Evolutionary conservation across 495 filamentous ascomycete species (phyloP).

Genomic region (Cetradonia linearis): DNA sequence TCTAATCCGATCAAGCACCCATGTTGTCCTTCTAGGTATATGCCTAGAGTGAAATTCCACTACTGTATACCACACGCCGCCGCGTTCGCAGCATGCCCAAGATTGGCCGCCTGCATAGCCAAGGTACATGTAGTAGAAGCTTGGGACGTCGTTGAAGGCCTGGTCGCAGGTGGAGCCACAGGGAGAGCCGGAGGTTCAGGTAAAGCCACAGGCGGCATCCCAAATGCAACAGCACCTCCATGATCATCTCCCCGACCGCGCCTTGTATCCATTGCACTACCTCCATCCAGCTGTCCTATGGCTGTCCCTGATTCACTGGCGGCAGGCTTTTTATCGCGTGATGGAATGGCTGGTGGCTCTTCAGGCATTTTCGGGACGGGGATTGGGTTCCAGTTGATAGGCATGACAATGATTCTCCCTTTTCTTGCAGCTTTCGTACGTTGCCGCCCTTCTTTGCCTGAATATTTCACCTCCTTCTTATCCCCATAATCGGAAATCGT

Average conservation of each 20-base stretch:
- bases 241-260: background rate
- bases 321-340: too few species aligned
- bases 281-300: background rate
- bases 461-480: conserved; percentile 11
- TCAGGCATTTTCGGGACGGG: background rate
- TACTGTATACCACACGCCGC: background rate
- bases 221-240: too few species aligned
- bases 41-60: background rate
- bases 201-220: too few species aligned
- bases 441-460: conserved; percentile 6
- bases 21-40: background rate
- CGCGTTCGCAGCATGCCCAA: background rate
- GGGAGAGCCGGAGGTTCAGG: too few species aligned
- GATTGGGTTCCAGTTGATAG: background rate
- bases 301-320: too few species aligned
- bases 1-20: background rate
- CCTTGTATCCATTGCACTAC: background rate
- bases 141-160: background rate
- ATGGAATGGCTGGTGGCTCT: background rate
- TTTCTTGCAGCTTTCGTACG: conserved; percentile 14
- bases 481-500: background rate
- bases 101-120: background rate
- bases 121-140: background rate
- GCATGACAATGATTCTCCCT: conserved; percentile 8
- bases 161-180: background rate